Conservation (phyloP, 2,329 filamentous ascomycete species). For the Colletotrichum sp. region DNA sequence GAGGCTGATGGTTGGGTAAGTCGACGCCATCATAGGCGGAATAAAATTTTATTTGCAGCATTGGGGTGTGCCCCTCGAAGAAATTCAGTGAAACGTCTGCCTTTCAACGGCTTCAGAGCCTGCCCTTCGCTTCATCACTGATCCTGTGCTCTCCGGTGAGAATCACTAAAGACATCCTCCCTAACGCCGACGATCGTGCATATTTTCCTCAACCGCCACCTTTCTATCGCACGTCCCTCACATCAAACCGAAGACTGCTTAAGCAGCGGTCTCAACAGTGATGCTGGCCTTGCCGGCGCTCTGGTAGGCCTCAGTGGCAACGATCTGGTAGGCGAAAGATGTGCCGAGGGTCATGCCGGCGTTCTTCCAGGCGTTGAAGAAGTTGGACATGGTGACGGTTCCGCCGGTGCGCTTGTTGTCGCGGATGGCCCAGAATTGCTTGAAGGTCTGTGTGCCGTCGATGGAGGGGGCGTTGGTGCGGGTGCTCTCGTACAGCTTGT, state of each 20-base stretch:
- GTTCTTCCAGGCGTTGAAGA: slow-evolving; percentile 59
- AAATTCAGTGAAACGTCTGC: background rate
- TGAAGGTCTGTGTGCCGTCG: slow-evolving; percentile 53
- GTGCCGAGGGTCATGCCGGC: slow-evolving; percentile 53
- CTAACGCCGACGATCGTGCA: background rate
- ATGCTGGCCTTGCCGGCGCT: slow-evolving; percentile 54
- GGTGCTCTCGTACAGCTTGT: slow-evolving; percentile 40
- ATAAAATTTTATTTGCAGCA: background rate
- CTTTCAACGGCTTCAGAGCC: background rate
- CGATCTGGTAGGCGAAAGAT: slow-evolving; percentile 56
- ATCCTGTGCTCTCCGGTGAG: background rate
- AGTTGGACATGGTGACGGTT: slow-evolving; percentile 52
- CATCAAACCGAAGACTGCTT: background rate
- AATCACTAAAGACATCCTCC: background rate
- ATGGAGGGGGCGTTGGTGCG: slow-evolving; percentile 52
- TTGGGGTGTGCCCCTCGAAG: background rate
- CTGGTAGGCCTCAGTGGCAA: slow-evolving; percentile 59
- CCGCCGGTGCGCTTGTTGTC: slow-evolving; percentile 53
- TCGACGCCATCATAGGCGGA: background rate
- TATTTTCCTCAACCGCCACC: background rate
- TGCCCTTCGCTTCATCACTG: background rate
- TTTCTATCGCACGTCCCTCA: background rate
- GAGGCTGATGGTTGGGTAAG: background rate
- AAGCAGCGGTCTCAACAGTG: slow-evolving; percentile 38
- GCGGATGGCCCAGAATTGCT: slow-evolving; percentile 60